These are phyloP conservation scores for Rubia occidens DNA, from an alignment of 305 asterid species.

Conservation along the genomic window DNA sequence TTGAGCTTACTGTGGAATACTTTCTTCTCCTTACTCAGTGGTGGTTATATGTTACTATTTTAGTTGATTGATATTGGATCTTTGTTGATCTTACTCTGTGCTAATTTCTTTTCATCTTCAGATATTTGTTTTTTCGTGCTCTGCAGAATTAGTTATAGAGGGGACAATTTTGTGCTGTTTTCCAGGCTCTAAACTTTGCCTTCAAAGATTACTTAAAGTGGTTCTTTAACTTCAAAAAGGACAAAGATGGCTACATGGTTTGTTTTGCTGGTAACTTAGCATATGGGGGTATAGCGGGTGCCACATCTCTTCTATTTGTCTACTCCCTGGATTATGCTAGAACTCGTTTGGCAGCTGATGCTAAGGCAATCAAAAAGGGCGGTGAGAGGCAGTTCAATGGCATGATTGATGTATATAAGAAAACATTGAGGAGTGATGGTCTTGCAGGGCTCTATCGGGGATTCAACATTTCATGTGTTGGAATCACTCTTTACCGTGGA, in stretches of 20 bases:
- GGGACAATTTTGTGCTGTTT: neutral
- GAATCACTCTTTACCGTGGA: constrained; percentile 32
- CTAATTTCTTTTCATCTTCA: too few relatives aligned
- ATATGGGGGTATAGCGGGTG: constrained; percentile 36
- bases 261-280: constrained; percentile 34
- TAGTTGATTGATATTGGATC: too few relatives aligned
- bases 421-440: constrained; percentile 30
- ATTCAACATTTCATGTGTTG: constrained; percentile 30
- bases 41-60: too few relatives aligned
- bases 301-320: constrained; percentile 28
- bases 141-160: too few relatives aligned
- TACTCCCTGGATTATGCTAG: constrained; percentile 33
- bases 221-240: constrained; percentile 30
- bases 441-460: constrained; percentile 33
- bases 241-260: constrained; percentile 26
- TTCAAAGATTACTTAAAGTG: constrained; percentile 30
- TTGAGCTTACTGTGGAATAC: too few relatives aligned
- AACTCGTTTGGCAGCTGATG: constrained; percentile 31
- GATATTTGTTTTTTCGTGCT: too few relatives aligned
- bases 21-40: too few relatives aligned
- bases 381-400: constrained; percentile 35
- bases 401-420: constrained; percentile 28
- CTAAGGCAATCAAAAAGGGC: constrained; percentile 30
- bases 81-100: too few relatives aligned
- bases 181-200: constrained; percentile 33